These are phyloP conservation scores for Aspergillus affinis DNA, from an alignment of 495 filamentous ascomycete genomes.

Conservation along the genomic window DNA sequence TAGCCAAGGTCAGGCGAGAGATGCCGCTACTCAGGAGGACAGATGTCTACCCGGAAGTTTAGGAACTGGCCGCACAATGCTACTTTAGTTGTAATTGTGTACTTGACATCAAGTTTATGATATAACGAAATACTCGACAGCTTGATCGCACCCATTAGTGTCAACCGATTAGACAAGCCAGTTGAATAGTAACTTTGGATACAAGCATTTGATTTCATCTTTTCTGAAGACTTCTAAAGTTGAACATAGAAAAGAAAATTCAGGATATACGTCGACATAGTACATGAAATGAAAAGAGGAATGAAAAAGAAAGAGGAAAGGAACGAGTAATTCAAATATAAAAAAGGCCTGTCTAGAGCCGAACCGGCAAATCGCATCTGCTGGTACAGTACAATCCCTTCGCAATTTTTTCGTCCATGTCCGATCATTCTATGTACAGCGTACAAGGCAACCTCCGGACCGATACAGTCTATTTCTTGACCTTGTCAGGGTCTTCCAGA, in stretches of 20 bases:
- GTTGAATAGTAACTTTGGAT: neutral
- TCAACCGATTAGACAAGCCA: neutral
- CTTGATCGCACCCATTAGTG: neutral
- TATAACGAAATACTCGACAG: neutral
- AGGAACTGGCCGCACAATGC: constrained; percentile 1
- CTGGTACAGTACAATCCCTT: constrained; percentile 33
- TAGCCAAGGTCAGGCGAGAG: constrained; percentile 54
- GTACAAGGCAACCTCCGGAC: constrained; percentile 36
- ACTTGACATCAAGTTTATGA: neutral
- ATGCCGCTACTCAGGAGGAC: constrained; percentile 65
- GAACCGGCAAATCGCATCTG: constrained; percentile 38
- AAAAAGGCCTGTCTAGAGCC: constrained; percentile 44
- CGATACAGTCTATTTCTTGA: constrained; percentile 35
- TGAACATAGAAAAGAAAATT: constrained; percentile 28
- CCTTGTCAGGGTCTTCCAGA: constrained; percentile 68
- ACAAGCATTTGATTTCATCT: constrained; percentile 11
- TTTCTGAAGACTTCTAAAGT: constrained; percentile 28
- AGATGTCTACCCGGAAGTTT: constrained; percentile 63
- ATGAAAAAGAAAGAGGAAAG: constrained; percentile 25
- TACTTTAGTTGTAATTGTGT: neutral
- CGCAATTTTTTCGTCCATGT: constrained; percentile 32
- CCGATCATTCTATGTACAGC: constrained; percentile 50
- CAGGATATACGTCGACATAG: constrained; percentile 35
- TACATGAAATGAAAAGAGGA: constrained; percentile 33
- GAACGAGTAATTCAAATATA: constrained; percentile 19